Conservation (phyloP, 164 flowering plant genomes). For the Taxillus chinensis region DNA sequence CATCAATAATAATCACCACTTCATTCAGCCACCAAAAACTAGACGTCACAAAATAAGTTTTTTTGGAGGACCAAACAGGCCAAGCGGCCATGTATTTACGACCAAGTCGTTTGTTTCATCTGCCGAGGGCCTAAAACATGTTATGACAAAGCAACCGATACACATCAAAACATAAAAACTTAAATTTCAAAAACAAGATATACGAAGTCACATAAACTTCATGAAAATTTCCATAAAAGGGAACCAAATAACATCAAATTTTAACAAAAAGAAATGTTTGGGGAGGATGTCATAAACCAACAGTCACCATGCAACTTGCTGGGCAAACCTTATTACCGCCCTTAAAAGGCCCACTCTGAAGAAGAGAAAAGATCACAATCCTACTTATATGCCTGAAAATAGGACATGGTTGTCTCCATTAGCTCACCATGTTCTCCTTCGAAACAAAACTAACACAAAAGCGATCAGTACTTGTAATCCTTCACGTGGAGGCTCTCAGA, state of each 20-base stretch:
- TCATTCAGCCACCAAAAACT: no score
- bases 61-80: no score
- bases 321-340: background rate
- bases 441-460: background rate
- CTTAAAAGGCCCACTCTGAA: background rate
- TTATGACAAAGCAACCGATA: no score
- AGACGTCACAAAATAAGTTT: no score
- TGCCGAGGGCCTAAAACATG: no score
- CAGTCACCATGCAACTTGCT: background rate
- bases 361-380: background rate
- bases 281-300: background rate
- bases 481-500: constrained; percentile 74
- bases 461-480: constrained; percentile 60
- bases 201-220: no score
- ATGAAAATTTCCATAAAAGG: background rate
- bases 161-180: no score
- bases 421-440: background rate
- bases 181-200: no score
- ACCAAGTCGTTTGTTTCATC: no score
- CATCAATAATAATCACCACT: no score
- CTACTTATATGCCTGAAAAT: background rate
- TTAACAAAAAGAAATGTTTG: no score
- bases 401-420: background rate
- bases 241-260: background rate
- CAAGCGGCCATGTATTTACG: no score